Conservation (phyloP, 2,329 filamentous ascomycete genomes). For the Nigrospora oryzae region DNA sequence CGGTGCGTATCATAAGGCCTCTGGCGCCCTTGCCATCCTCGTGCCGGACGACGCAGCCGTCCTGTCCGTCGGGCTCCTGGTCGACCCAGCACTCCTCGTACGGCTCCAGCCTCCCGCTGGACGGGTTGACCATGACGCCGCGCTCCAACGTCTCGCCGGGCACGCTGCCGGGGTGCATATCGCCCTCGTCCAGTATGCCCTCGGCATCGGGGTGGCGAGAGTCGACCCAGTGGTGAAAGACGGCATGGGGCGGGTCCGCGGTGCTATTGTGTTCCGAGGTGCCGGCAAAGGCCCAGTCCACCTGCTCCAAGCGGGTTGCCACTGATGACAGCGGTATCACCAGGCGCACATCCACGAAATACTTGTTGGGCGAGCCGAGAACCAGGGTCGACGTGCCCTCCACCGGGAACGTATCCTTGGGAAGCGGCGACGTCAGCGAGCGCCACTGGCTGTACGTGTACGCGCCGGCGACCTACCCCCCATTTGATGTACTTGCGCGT, state of each 20-base stretch:
- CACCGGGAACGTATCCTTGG: slow-evolving; percentile 29
- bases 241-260: slow-evolving; percentile 22
- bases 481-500: slow-evolving; percentile 51
- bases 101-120: slow-evolving; percentile 26
- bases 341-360: slow-evolving; percentile 56
- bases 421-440: no score
- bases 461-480: slow-evolving; percentile 11
- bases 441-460: neutral
- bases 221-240: slow-evolving; percentile 54
- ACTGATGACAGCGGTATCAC: slow-evolving; percentile 20
- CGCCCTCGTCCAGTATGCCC: slow-evolving; percentile 40
- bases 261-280: slow-evolving; percentile 21
- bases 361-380: slow-evolving; percentile 46
- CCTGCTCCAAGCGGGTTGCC: neutral
- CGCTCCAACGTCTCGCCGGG: slow-evolving; percentile 36
- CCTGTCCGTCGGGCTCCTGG: neutral
- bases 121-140: slow-evolving; percentile 51
- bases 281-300: slow-evolving; percentile 62
- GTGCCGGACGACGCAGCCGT: slow-evolving; percentile 3
- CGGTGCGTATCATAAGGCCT: slow-evolving; percentile 1
- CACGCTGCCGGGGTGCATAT: slow-evolving; percentile 36
- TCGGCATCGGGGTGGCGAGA: slow-evolving; percentile 33
- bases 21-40: neutral
- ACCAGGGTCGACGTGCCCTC: slow-evolving; percentile 60
- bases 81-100: slow-evolving; percentile 7